Percentiles rank a stretch among this genome's conserved stretches.
Evolutionary conservation across 352 stramenopile species (phyloP).

Genomic region (Phytophthora lateralis): DNA sequence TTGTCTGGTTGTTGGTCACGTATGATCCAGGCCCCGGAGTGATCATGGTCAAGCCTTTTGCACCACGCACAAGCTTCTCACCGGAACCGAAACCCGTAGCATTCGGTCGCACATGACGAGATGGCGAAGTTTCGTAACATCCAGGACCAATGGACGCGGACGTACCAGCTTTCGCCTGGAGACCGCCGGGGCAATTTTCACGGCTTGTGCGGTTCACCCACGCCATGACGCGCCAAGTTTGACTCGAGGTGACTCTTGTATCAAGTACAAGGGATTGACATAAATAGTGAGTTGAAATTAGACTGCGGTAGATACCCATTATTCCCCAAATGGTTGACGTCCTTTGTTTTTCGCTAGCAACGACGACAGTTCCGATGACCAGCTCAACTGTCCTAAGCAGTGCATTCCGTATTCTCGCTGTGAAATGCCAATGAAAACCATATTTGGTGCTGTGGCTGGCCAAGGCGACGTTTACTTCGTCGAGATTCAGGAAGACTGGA

Average conservation of each 20-base stretch:
- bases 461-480: too few relatives aligned
- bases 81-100: conserved; percentile 61
- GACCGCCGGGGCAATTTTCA: conserved; percentile 48
- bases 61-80: conserved; percentile 52
- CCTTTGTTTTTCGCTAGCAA: too few relatives aligned
- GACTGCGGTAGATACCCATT: background rate
- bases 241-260: background rate
- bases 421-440: too few relatives aligned
- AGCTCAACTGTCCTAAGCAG: too few relatives aligned
- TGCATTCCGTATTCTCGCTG: too few relatives aligned
- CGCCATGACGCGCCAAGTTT: conserved; percentile 45
- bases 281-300: background rate
- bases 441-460: too few relatives aligned
- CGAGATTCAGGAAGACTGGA: too few relatives aligned
- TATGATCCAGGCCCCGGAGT: conserved; percentile 69
- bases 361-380: too few relatives aligned
- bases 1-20: conserved; percentile 39
- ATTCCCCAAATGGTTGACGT: too few relatives aligned
- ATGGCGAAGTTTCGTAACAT: conserved; percentile 59
- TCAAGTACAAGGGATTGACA: background rate
- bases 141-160: conserved; percentile 56
- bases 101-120: conserved; percentile 52
- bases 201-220: conserved; percentile 77
- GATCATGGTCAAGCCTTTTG: conserved; percentile 46
- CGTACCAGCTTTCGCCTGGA: conserved; percentile 34